Percentiles rank a stretch among this genome's conserved stretches.
Conservation (phyloP, 1,284 basidiomycete genomes). For the Cutaneotrichosporon mucoides region DNA sequence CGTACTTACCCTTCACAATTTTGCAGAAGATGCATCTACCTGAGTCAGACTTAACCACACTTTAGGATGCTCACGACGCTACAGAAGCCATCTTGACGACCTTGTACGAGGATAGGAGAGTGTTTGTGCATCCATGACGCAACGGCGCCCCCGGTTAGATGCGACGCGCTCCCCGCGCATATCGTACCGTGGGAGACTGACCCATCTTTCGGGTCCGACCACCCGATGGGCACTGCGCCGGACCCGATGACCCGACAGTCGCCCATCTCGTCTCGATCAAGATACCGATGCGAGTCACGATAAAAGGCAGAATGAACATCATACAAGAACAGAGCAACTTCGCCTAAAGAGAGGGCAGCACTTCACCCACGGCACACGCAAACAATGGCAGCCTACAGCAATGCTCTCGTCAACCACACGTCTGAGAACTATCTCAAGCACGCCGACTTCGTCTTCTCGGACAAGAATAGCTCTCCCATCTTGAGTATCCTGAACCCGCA, state of each 20-base stretch:
- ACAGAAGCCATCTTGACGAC: slow-evolving; percentile 9
- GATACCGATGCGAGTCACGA: too few species aligned
- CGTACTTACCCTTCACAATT: slow-evolving; percentile 70
- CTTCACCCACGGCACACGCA: too few species aligned
- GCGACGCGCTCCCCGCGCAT: too few species aligned
- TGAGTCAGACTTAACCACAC: background rate
- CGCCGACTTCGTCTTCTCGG: slow-evolving; percentile 66
- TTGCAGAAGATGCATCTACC: slow-evolving; percentile 77
- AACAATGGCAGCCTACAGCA: background rate
- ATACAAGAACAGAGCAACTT: too few species aligned
- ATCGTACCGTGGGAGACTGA: background rate
- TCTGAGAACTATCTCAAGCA: slow-evolving; percentile 43
- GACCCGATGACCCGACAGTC: too few species aligned
- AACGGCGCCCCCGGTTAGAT: too few species aligned
- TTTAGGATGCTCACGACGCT: slow-evolving; percentile 6
- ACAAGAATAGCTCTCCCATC: slow-evolving; percentile 60
- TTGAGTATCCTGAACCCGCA: slow-evolving; percentile 60
- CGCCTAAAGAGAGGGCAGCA: slow-evolving; percentile 4
- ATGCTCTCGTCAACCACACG: slow-evolving; percentile 32
- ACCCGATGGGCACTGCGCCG: background rate
- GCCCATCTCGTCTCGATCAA: too few species aligned
- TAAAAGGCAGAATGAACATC: too few species aligned
- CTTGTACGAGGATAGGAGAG: background rate
- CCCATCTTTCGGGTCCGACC: slow-evolving; percentile 1
- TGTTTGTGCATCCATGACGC: background rate